A percentile compares a stretch with the other conserved stretches of the same genome.
Conservation (phyloP, 306 rosid genomes). For the Lathyrus aphaca region DNA sequence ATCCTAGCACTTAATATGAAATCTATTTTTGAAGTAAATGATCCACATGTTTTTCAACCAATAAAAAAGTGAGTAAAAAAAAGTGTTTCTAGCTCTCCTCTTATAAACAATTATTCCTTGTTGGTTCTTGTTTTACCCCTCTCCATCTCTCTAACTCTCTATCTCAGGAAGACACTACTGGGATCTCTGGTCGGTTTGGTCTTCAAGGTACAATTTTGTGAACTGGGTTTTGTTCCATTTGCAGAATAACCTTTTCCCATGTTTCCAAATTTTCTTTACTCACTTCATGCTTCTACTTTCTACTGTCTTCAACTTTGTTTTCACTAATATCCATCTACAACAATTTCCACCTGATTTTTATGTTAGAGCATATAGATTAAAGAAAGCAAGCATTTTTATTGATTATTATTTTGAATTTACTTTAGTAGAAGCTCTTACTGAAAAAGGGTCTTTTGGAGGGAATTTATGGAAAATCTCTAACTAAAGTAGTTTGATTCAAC, state of each 20-base stretch:
- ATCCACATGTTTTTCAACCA: too few species aligned
- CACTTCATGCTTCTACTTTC: background rate
- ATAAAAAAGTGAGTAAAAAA: too few species aligned
- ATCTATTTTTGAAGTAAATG: too few species aligned
- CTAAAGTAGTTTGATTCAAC: slow-evolving; percentile 34
- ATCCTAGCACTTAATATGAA: too few species aligned
- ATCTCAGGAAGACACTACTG: slow-evolving; percentile 45
- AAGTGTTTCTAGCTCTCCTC: too few species aligned
- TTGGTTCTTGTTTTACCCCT: slow-evolving; percentile 13
- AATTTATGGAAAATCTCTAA: slow-evolving; percentile 14
- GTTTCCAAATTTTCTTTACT: background rate
- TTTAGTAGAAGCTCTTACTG: slow-evolving; percentile 3
- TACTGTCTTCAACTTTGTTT: background rate
- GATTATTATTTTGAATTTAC: background rate
- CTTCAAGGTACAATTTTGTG: slow-evolving; percentile 52
- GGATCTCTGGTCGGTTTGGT: slow-evolving; percentile 52
- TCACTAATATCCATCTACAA: background rate
- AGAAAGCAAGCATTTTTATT: slow-evolving; percentile 1
- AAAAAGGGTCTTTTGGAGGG: slow-evolving; percentile 1
- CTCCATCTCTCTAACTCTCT: too few species aligned
- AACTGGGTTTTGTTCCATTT: slow-evolving; percentile 42
- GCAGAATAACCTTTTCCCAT: slow-evolving; percentile 1
- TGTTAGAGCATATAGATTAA: slow-evolving; percentile 20
- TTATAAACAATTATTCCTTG: slow-evolving; percentile 16
- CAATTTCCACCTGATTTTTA: slow-evolving; percentile 9